Evolutionary conservation across 768 basidiomycete genomes (phyloP), one percentile per base, ranked within the genome.

Genomic region (Tephrocybe rancida): DNA sequence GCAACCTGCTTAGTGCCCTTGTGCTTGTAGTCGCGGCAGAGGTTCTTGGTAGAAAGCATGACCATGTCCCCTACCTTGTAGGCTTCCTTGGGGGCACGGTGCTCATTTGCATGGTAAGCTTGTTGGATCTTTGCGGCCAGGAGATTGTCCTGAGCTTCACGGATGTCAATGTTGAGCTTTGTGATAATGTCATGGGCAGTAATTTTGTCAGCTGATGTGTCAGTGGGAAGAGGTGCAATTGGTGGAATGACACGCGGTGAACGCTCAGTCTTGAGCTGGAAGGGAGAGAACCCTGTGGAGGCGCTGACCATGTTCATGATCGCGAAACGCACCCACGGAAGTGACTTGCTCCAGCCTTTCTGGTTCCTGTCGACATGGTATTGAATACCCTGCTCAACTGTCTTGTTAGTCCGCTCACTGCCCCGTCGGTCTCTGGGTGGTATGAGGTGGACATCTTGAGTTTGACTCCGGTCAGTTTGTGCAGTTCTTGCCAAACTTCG

Each of bases 401-500:
- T 75, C 26, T 71, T 70, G 58, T 76, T 75, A 0, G 64, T 67
- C 0, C 62, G 49, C 52, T 79, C 69, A 24, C 66, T 71, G 61
- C 32, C 0, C 75, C 74, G 51, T 77, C 70, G 0, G 71, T 76
- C 44, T 78, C 61, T 0, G 72, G 74, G 34, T 78, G 75, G 38
- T 66, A 75, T 0, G 72, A 45, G 0, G 71, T 70, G 0, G 73
- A 75, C 56, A 77, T 59, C 24, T 64, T 64, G 0, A 73, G 48
- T 5, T 67, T 60, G 0, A 70, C 56, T 0, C 73, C 68, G 2
- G 2, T 70, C 64, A 0, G n/a, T n/a, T n/a, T n/a, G n/a, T n/a
- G n/a, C n/a, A n/a, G n/a, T n/a, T n/a, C n/a, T n/a, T n/a, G n/a
- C n/a, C n/a, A n/a, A n/a, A n/a, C n/a, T n/a, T n/a, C n/a, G 67